Conservation (phyloP, 768 basidiomycete species). For the Infundibulicybe gibba region DNA sequence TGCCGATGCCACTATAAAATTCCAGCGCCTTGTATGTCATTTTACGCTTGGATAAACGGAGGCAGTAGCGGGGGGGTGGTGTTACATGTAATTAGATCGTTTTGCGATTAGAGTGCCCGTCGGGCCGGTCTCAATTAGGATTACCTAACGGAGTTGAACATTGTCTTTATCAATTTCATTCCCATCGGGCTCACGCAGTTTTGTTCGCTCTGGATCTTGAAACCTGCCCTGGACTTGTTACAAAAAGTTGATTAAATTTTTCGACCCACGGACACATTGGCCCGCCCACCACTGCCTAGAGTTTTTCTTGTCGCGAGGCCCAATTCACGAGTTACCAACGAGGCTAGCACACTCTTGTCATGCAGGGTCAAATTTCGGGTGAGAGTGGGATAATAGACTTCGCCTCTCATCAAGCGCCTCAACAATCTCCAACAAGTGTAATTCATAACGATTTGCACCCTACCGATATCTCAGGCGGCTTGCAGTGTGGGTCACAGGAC, state of each 20-base stretch:
- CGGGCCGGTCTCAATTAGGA: no score
- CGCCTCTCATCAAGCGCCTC: background rate
- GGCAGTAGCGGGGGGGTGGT: background rate
- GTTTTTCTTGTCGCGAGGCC: slow-evolving; percentile 5
- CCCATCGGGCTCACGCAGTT: no score
- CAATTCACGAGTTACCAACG: background rate
- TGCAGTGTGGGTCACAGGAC: slow-evolving; percentile 2
- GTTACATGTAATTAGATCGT: background rate
- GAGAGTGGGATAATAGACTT: slow-evolving; percentile 2
- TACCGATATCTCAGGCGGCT: background rate
- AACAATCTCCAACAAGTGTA: background rate
- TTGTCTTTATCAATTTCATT: slow-evolving; percentile 13
- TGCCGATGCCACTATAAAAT: slow-evolving; percentile 83
- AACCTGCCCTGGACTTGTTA: slow-evolving; percentile 10
- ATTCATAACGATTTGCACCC: slow-evolving; percentile 6
- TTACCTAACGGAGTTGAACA: slow-evolving; percentile 6
- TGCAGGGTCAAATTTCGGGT: slow-evolving; percentile 3
- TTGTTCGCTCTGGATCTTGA: slow-evolving; percentile 6
- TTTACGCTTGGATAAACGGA: slow-evolving; percentile 1
- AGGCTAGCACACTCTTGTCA: slow-evolving; percentile 6
- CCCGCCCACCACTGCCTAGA: slow-evolving; percentile 3
- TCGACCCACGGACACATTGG: no score
- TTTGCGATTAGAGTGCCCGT: no score
- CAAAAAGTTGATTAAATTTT: no score
- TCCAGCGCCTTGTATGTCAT: slow-evolving; percentile 40